phyloP scores from a whole-genome alignment of 2,329 filamentous ascomycete genomes.

The Xylaria sp. region DNA sequence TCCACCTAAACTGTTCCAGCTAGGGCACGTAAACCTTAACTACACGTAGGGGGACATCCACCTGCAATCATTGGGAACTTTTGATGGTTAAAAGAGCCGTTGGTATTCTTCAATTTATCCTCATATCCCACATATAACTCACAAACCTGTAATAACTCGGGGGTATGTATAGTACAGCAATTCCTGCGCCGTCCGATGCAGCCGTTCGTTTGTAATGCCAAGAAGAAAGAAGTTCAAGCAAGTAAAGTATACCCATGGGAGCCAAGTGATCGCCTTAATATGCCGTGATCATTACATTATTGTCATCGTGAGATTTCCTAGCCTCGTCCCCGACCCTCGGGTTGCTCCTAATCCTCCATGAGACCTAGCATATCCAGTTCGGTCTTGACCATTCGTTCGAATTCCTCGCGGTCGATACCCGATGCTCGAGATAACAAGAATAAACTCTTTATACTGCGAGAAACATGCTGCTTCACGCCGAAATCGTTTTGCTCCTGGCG shows the following conservation, averaged over 20 bases:
- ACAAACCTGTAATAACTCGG: slow-evolving; percentile 6
- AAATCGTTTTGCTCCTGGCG: slow-evolving; percentile 73
- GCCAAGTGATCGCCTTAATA: slow-evolving; percentile 4
- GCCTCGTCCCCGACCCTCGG: background rate
- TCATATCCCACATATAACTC: slow-evolving; percentile 7
- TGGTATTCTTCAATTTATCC: slow-evolving; percentile 26
- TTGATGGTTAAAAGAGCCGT: background rate
- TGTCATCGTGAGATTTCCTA: background rate
- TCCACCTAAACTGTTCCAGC: too few species aligned
- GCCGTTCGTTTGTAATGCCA: slow-evolving; percentile 11
- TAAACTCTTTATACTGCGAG: slow-evolving; percentile 79
- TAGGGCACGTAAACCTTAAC: background rate
- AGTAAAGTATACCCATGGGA: slow-evolving; percentile 4
- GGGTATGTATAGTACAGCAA: slow-evolving; percentile 27
- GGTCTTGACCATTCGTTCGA: slow-evolving; percentile 74
- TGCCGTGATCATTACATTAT: slow-evolving; percentile 23
- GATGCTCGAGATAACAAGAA: slow-evolving; percentile 75
- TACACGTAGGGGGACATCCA: background rate
- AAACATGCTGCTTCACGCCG: slow-evolving; percentile 82
- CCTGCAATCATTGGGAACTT: background rate
- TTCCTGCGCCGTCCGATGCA: slow-evolving; percentile 36
- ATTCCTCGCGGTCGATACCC: slow-evolving; percentile 79
- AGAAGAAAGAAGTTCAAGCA: slow-evolving; percentile 7
- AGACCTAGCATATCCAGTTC: slow-evolving; percentile 77
- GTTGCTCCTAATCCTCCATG: slow-evolving; percentile 64